Conservation (phyloP, 192 early-diverging fungal genomes). For the Backusella circina region DNA sequence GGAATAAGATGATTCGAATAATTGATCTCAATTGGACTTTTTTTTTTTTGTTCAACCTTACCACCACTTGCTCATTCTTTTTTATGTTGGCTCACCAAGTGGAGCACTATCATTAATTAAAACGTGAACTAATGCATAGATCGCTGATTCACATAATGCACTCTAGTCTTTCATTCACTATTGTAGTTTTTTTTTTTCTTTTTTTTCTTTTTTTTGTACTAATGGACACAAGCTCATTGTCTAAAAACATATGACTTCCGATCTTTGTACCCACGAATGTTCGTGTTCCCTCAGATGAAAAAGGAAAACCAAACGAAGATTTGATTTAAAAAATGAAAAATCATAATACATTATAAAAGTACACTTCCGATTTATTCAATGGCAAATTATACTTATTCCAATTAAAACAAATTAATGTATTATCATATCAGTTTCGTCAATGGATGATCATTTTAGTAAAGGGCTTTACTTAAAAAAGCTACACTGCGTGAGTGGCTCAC, state of each 20-base stretch:
- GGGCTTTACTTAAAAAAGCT: neutral
- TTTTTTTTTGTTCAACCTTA: neutral
- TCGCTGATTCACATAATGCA: neutral
- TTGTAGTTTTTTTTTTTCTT: too few relatives aligned
- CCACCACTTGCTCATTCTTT: neutral
- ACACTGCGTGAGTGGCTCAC: neutral
- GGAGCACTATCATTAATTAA: neutral
- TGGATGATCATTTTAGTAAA: neutral
- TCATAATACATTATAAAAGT: neutral
- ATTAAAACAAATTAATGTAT: neutral
- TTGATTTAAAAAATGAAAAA: neutral
- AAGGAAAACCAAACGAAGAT: neutral
- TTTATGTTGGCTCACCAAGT: neutral
- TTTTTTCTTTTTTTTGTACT: neutral
- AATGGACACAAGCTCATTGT: neutral
- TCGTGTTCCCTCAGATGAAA: neutral
- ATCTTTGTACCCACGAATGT: neutral
- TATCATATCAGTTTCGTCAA: neutral
- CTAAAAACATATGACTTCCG: neutral
- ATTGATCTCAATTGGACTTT: neutral
- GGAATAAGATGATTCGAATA: neutral
- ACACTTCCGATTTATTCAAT: neutral
- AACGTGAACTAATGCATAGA: neutral
- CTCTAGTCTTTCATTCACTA: neutral
- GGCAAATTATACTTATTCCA: neutral